Conservation (phyloP, 495 filamentous ascomycete genomes). For the Glarea lozoyensis region DNA sequence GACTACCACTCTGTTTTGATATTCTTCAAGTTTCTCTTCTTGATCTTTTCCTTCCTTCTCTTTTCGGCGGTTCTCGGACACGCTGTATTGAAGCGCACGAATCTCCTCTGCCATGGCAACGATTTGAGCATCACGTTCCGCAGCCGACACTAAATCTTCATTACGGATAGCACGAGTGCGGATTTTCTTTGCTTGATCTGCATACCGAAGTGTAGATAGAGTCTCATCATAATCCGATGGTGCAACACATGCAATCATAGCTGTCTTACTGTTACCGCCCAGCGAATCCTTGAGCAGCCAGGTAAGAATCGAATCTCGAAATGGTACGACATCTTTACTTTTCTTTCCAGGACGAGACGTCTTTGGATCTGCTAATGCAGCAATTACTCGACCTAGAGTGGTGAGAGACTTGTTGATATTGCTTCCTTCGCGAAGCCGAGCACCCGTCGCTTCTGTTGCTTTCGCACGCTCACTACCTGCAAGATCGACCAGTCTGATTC, state of each 20-base stretch:
- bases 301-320: constrained; percentile 93
- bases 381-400: constrained; percentile 91
- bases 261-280: constrained; percentile 93
- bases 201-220: constrained; percentile 89
- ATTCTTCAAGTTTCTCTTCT: constrained; percentile 77
- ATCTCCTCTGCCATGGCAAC: constrained; percentile 91
- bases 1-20: constrained; percentile 73
- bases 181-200: constrained; percentile 95
- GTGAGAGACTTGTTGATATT: constrained; percentile 99
- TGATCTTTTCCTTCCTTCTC: constrained; percentile 41
- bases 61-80: constrained; percentile 43
- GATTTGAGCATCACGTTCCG: constrained; percentile 90
- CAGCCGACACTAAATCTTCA: constrained; percentile 77
- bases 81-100: constrained; percentile 66
- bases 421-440: constrained; percentile 82
- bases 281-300: constrained; percentile 94
- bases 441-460: constrained; percentile 87
- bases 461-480: constrained; percentile 94
- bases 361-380: constrained; percentile 84
- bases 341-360: constrained; percentile 41
- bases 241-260: constrained; percentile 97
- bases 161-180: constrained; percentile 95
- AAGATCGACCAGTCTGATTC: constrained; percentile 92
- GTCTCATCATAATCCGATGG: constrained; percentile 97
- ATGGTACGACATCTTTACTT: constrained; percentile 72